Evolutionary conservation across 305 asterid species (phyloP).

Genomic region (Solanum hybrid): DNA sequence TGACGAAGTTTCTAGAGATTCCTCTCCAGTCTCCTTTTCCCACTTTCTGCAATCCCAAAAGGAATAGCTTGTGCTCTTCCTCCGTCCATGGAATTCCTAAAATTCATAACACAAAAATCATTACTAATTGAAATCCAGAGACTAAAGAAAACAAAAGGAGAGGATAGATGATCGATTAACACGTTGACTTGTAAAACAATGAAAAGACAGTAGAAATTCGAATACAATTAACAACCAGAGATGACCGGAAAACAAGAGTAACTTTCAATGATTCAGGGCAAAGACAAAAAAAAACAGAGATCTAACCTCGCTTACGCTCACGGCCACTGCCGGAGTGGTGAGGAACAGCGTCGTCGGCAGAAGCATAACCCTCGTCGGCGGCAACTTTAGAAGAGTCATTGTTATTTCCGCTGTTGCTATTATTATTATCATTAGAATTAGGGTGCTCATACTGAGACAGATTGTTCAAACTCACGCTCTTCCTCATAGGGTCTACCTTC

Average conservation of each 20-base stretch:
- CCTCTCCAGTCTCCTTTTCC: conserved; percentile 98
- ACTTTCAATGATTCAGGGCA: not conserved
- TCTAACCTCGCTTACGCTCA: conserved; percentile 89
- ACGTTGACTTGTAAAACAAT: not conserved
- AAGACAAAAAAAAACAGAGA: conserved; percentile 8
- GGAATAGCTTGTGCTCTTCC: conserved; percentile 81
- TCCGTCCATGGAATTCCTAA: conserved; percentile 90
- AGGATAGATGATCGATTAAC: not conserved
- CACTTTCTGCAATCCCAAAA: conserved; percentile 64
- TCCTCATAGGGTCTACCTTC: conserved; percentile 38
- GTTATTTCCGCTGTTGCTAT: conserved; percentile 12
- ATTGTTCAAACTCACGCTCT: conserved; percentile 37
- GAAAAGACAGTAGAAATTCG: not conserved
- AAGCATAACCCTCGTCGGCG: conserved; percentile 43
- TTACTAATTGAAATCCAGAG: not conserved
- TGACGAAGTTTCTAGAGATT: conserved; percentile 68
- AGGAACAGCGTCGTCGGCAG: conserved; percentile 58
- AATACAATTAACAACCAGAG: not conserved
- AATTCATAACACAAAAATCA: not conserved
- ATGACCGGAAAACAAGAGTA: not conserved
- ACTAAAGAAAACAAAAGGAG: not conserved
- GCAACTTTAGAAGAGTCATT: conserved; percentile 15
- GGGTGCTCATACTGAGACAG: conserved; percentile 26
- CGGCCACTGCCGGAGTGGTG: conserved; percentile 33
- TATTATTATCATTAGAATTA: conserved; percentile 7